phyloP scores from a whole-genome alignment of 75 land plant species.

The Cryptomeria japonica region DNA sequence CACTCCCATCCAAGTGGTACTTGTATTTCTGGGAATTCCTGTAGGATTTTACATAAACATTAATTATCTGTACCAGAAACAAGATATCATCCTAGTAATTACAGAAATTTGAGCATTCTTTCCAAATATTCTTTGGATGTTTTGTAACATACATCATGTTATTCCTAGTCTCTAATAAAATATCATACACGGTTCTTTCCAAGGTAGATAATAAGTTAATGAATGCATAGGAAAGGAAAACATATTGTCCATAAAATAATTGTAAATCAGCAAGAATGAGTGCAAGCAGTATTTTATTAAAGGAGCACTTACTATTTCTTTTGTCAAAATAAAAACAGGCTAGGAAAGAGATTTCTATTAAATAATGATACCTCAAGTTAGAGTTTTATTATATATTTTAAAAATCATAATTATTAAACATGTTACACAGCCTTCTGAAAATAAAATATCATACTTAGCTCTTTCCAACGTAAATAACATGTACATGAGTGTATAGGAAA shows the following conservation, averaged over 20 bases:
- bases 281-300: neutral
- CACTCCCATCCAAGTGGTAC: constrained; percentile 82
- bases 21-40: constrained; percentile 42
- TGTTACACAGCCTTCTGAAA: neutral
- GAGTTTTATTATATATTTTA: neutral
- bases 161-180: neutral
- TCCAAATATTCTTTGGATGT: neutral
- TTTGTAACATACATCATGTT: neutral
- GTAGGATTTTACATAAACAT: neutral
- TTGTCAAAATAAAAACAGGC: neutral
- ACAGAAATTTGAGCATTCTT: neutral
- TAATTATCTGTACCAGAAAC: neutral
- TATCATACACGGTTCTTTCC: neutral
- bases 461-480: neutral
- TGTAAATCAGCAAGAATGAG: neutral
- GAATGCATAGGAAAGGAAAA: neutral
- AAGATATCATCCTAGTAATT: neutral
- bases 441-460: neutral
- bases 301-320: neutral
- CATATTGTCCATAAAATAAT: neutral
- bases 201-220: neutral
- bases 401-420: neutral
- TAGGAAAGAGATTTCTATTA: neutral
- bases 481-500: neutral
- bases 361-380: neutral